phyloP scores from a whole-genome alignment of 371 early-diverging fungal species.

The Haplosporangium sp. region DNA sequence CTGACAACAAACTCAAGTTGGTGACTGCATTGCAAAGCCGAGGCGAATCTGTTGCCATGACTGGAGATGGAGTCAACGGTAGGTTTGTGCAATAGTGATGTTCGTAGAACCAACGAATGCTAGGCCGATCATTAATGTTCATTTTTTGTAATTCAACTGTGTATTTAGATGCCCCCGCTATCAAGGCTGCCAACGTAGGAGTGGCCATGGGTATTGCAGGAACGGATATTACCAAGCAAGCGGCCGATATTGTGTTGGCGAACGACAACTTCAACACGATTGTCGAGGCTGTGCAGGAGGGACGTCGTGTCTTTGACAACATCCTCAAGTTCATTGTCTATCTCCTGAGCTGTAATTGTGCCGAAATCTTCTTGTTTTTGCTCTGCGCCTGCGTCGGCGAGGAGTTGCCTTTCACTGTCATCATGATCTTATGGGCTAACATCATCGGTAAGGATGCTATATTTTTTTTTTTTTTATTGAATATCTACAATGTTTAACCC shows the following conservation, averaged over 20 bases:
- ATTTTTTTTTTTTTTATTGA: slow-evolving; percentile 10
- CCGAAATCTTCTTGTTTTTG: slow-evolving; percentile 78
- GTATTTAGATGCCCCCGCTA: slow-evolving; percentile 82
- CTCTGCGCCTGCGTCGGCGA: slow-evolving; percentile 60
- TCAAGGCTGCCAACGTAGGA: slow-evolving; percentile 93
- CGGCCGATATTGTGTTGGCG: slow-evolving; percentile 87
- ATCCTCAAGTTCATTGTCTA: slow-evolving; percentile 94
- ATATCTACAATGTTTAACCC: background rate
- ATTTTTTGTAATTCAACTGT: background rate
- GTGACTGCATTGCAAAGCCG: slow-evolving; percentile 93
- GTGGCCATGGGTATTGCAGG: slow-evolving; percentile 94
- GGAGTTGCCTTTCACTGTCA: slow-evolving; percentile 70
- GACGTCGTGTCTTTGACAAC: slow-evolving; percentile 92
- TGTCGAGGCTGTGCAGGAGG: slow-evolving; percentile 83
- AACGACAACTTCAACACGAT: slow-evolving; percentile 89
- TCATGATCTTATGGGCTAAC: slow-evolving; percentile 90
- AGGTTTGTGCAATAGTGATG: background rate
- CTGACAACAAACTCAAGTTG: slow-evolving; percentile 98
- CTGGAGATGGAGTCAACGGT: slow-evolving; percentile 92
- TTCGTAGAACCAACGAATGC: background rate
- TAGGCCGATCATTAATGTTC: background rate
- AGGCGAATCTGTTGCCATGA: slow-evolving; percentile 77
- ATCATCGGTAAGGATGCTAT: slow-evolving; percentile 67
- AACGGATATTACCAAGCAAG: slow-evolving; percentile 92
- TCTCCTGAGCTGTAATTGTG: slow-evolving; percentile 90